A percentile compares a stretch with the other conserved stretches of the same genome.
These are phyloP conservation scores for Puccinia triticina DNA, from an alignment of 1,284 basidiomycete species.

Conservation along the genomic window DNA sequence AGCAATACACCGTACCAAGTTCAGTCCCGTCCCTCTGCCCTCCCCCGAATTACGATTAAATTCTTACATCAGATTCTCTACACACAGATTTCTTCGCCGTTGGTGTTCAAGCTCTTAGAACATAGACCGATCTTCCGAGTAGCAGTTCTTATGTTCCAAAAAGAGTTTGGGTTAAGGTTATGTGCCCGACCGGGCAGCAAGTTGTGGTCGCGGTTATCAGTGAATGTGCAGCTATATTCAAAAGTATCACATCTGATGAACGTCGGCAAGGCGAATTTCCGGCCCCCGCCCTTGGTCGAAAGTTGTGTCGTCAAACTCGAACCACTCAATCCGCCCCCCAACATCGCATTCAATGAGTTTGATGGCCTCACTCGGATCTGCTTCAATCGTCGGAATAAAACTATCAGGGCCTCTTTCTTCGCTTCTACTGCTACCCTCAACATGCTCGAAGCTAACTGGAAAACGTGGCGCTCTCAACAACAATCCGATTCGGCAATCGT, in stretches of 20 bases:
- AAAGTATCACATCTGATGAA: conserved; percentile 97
- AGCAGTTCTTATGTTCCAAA: conserved; percentile 98
- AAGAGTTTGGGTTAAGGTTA: conserved; percentile 92
- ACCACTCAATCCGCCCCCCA: conserved; percentile 91
- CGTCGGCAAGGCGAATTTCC: conserved; percentile 92
- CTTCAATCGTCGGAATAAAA: conserved; percentile 89
- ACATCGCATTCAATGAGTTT: conserved; percentile 94
- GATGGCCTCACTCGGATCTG: conserved; percentile 89
- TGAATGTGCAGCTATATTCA: conserved; percentile 93
- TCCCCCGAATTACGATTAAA: not conserved
- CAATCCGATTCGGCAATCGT: conserved; percentile 61
- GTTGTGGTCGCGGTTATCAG: conserved; percentile 90
- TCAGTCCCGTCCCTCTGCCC: conserved; percentile 51
- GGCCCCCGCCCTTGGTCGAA: conserved; percentile 94
- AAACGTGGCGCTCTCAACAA: conserved; percentile 87
- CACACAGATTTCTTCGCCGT: conserved; percentile 82
- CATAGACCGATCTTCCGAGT: conserved; percentile 91
- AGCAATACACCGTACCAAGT: conserved; percentile 97
- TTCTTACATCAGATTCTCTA: not conserved
- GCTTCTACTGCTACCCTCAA: conserved; percentile 90
- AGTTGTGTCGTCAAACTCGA: conserved; percentile 86
- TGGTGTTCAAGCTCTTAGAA: conserved; percentile 94
- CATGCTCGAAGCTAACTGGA: conserved; percentile 91
- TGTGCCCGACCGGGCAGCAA: conserved; percentile 81
- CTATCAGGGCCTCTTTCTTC: conserved; percentile 75